Conservation (phyloP, 306 rosid genomes). For the Acacia acuminata region DNA sequence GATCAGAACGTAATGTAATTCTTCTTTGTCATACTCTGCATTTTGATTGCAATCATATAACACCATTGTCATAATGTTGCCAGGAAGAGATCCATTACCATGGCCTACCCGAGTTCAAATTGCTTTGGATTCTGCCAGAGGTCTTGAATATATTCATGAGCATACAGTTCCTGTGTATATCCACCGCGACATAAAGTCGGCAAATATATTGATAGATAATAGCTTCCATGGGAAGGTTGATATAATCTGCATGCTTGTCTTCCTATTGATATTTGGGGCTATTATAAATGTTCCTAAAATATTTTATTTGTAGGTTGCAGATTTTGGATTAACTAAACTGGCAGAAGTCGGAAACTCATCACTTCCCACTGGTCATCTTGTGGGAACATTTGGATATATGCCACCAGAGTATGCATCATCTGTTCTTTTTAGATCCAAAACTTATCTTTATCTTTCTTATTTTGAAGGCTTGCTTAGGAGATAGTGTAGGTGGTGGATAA, state of each 20-base stretch:
- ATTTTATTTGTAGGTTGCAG: slow-evolving; percentile 72
- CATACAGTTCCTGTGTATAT: slow-evolving; percentile 96
- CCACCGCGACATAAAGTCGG: slow-evolving; percentile 96
- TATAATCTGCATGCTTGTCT: slow-evolving; percentile 9
- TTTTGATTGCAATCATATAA: slow-evolving; percentile 23
- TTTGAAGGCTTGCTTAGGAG: not conserved
- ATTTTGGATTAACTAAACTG: slow-evolving; percentile 88
- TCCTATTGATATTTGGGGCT: slow-evolving; percentile 10
- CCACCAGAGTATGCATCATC: slow-evolving; percentile 80
- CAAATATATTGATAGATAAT: slow-evolving; percentile 87
- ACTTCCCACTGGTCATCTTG: slow-evolving; percentile 77
- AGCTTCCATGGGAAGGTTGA: slow-evolving; percentile 87
- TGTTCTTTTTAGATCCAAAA: not conserved
- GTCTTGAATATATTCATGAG: slow-evolving; percentile 97
- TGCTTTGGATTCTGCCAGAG: slow-evolving; percentile 97
- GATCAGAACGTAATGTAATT: slow-evolving; percentile 25
- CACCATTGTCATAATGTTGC: slow-evolving; percentile 21
- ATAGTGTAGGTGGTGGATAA: not conserved
- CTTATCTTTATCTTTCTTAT: not conserved
- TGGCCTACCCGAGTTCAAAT: slow-evolving; percentile 93
- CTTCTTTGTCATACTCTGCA: slow-evolving; percentile 13
- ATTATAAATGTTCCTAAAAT: slow-evolving; percentile 28
- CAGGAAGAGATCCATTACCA: slow-evolving; percentile 77
- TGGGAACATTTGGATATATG: slow-evolving; percentile 98
- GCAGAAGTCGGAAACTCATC: slow-evolving; percentile 88